Evolutionary conservation across 768 basidiomycete genomes (phyloP), one percentile per base, ranked within the genome.

Genomic region (Udeniomyces megalosporus): DNA sequence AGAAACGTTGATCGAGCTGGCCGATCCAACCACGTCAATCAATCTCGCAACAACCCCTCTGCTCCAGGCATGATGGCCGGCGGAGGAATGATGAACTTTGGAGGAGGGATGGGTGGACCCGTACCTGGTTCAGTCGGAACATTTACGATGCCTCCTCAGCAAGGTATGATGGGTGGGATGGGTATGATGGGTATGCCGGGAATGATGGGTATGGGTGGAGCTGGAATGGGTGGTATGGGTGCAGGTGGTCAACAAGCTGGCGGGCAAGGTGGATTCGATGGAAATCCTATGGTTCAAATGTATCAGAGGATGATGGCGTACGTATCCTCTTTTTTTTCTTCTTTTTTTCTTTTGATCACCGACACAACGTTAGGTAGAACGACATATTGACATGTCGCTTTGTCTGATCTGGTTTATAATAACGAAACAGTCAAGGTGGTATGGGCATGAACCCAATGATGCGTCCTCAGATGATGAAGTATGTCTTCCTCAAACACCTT

Each of bases 291-390:
- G 71, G 89, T 89, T 0, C 81, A 85, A 61, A 82, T 96, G 63
- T 97, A 95, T 75, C 88, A 91, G 38, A 85, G 89, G 66, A 96
- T 97, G 93, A 74, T 72, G 74, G 72, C 70, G 68, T 65, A 68
- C 22, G 14, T 7, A 1, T 24, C 26, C 22, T 32, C 51, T 35
- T n/a, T 10, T 32, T n/a, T 20, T 44, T 61, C 11, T n/a, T 46
- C 24, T 15, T 47, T 31, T 12, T 28, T 28, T 6, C 6, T n/a
- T n/a, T n/a, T n/a, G n/a, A n/a, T n/a, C n/a, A n/a, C n/a, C n/a
- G n/a, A n/a, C n/a, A n/a, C n/a, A n/a, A n/a, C n/a, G n/a, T n/a
- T n/a, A n/a, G n/a, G n/a, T n/a, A n/a, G n/a, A n/a, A n/a, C n/a
- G n/a, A n/a, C n/a, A n/a, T n/a, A n/a, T n/a, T n/a, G n/a, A n/a